phyloP scores from a whole-genome alignment of 371 early-diverging fungal species.

The Phascolomyces articulosus region DNA sequence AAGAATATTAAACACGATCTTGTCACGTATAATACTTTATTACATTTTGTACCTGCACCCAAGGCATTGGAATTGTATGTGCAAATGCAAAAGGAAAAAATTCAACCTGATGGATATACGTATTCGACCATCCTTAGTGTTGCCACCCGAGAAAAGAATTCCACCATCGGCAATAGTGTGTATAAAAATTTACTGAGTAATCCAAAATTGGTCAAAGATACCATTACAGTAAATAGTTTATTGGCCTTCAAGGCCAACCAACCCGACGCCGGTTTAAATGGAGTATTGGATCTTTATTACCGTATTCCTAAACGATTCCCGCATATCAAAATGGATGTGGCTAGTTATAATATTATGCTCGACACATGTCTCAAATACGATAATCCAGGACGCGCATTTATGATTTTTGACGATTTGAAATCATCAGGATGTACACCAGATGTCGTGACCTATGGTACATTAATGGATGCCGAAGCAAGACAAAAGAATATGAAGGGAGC shows the following conservation, averaged over 20 bases:
- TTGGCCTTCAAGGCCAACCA: slow-evolving; percentile 29
- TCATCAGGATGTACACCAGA: slow-evolving; percentile 39
- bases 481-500: slow-evolving; percentile 36
- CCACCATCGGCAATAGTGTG: slow-evolving; percentile 20
- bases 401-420: slow-evolving; percentile 40
- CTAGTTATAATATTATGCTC: slow-evolving; percentile 46
- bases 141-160: slow-evolving; percentile 23
- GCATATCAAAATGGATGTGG: slow-evolving; percentile 25
- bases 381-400: slow-evolving; percentile 33
- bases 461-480: slow-evolving; percentile 48
- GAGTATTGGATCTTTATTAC: slow-evolving; percentile 28
- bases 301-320: slow-evolving; percentile 19
- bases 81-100: slow-evolving; percentile 29
- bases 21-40: slow-evolving; percentile 50
- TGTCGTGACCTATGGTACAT: slow-evolving; percentile 54
- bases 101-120: slow-evolving; percentile 49
- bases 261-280: slow-evolving; percentile 9
- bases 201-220: slow-evolving; percentile 15
- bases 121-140: slow-evolving; percentile 51
- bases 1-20: slow-evolving; percentile 36
- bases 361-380: slow-evolving; percentile 42
- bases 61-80: slow-evolving; percentile 33
- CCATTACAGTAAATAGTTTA: slow-evolving; percentile 35
- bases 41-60: slow-evolving; percentile 22
- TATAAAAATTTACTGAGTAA: slow-evolving; percentile 6